These are phyloP conservation scores for Podila minutissima DNA, from an alignment of 192 early-diverging fungal genomes.

Conservation along the genomic window DNA sequence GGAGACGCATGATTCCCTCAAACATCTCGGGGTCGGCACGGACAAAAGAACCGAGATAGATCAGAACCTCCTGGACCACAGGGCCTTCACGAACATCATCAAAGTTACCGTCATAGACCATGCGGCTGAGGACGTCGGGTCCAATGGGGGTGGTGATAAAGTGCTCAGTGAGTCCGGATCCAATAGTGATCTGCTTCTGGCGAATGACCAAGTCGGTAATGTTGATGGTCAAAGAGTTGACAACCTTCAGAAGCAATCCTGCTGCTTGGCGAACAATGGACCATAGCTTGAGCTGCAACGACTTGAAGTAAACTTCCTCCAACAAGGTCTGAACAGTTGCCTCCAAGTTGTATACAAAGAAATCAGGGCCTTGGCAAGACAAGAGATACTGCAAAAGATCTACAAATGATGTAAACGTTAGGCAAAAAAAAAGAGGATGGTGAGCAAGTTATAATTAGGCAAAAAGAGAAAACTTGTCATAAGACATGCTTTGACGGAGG, in stretches of 20 bases:
- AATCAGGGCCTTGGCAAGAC: conserved; percentile 70
- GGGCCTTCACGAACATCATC: conserved; percentile 84
- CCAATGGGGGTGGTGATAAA: conserved; percentile 73
- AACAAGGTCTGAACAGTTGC: conserved; percentile 67
- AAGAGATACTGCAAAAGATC: conserved; percentile 81
- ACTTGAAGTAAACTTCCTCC: conserved; percentile 84
- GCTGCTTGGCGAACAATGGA: conserved; percentile 80
- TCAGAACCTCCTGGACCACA: conserved; percentile 83
- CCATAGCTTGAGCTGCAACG: conserved; percentile 75
- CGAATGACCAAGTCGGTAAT: conserved; percentile 80
- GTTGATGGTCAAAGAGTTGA: conserved; percentile 77
- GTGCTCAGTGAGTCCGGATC: conserved; percentile 69
- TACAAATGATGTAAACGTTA: background rate
- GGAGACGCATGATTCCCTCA: conserved; percentile 80
- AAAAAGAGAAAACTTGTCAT: background rate
- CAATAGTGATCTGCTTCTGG: conserved; percentile 77
- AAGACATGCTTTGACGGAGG: background rate
- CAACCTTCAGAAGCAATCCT: conserved; percentile 74
- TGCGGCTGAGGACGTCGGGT: conserved; percentile 67
- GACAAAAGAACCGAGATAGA: conserved; percentile 77
- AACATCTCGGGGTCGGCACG: conserved; percentile 70
- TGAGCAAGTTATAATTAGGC: background rate
- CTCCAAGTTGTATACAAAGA: conserved; percentile 57
- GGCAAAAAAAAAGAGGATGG: background rate
- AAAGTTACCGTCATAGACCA: conserved; percentile 67